Conservation (phyloP, 2,329 filamentous ascomycete species). For the Aspergillus vadensis region DNA sequence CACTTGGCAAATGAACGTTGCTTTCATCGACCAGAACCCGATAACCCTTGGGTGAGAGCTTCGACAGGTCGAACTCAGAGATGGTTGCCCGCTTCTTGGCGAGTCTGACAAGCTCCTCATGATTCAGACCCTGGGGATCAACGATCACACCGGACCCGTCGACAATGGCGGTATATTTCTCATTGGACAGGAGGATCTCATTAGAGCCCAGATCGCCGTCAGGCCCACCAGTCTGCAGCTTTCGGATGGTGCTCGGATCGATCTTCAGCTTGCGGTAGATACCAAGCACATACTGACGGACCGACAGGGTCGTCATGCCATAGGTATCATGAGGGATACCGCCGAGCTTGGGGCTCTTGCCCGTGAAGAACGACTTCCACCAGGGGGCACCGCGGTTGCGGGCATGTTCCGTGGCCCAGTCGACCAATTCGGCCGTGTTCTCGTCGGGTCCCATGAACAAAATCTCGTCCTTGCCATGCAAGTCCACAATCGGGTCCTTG, state of each 20-base stretch:
- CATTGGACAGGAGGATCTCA: slow-evolving; percentile 92
- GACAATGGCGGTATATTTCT: slow-evolving; percentile 94
- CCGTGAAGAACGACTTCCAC: slow-evolving; percentile 99
- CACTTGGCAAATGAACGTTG: slow-evolving; percentile 82
- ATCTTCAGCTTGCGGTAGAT: slow-evolving; percentile 96
- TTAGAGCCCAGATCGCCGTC: slow-evolving; percentile 97
- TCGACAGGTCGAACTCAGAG: slow-evolving; percentile 77
- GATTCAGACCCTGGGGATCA: slow-evolving; percentile 86
- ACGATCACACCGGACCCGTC: slow-evolving; percentile 94
- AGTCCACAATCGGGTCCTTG: slow-evolving; percentile 96
- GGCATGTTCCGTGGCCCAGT: slow-evolving; percentile 98
- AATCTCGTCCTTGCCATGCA: slow-evolving; percentile 94
- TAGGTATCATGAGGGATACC: slow-evolving; percentile 96
- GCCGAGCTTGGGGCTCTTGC: slow-evolving; percentile 92
- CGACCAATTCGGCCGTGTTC: slow-evolving; percentile 94
- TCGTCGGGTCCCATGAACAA: slow-evolving; percentile 98
- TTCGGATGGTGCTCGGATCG: slow-evolving; percentile 79
- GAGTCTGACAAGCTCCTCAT: slow-evolving; percentile 77
- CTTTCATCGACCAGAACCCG: slow-evolving; percentile 88
- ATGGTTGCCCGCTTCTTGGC: slow-evolving; percentile 91
- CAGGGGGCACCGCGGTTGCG: slow-evolving; percentile 83
- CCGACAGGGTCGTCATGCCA: slow-evolving; percentile 96
- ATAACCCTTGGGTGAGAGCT: slow-evolving; percentile 86
- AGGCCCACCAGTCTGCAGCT: slow-evolving; percentile 96
- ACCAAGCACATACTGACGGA: slow-evolving; percentile 92